A percentile compares a stretch with the other conserved stretches of the same genome.
Conservation (phyloP, 2,329 filamentous ascomycete species). For the Fusarium austroafricanum region DNA sequence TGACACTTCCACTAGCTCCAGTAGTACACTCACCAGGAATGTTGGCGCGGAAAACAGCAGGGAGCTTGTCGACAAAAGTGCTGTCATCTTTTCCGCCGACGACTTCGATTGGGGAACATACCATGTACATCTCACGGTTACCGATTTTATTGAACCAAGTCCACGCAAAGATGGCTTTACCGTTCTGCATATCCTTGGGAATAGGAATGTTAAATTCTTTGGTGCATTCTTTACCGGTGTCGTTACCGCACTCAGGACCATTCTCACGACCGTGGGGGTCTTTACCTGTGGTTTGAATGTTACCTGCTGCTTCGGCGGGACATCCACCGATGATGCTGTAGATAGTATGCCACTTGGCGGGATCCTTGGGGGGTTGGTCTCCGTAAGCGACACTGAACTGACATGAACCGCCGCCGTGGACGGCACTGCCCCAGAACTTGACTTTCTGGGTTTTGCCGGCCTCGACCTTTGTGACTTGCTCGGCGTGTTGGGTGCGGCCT, state of each 20-base stretch:
- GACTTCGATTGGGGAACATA: slow-evolving; percentile 78
- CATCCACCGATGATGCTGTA: slow-evolving; percentile 45
- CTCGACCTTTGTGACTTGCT: slow-evolving; percentile 40
- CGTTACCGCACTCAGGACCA: slow-evolving; percentile 39
- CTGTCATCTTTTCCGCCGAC: slow-evolving; percentile 50
- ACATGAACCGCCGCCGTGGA: slow-evolving; percentile 45
- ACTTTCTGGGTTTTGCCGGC: slow-evolving; percentile 40
- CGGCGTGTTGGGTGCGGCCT: slow-evolving; percentile 31
- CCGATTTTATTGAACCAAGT: slow-evolving; percentile 82
- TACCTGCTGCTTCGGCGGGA: slow-evolving; percentile 41
- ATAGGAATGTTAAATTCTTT: slow-evolving; percentile 44
- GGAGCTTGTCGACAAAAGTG: slow-evolving; percentile 34
- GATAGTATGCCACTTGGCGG: slow-evolving; percentile 39
- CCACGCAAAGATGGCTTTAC: slow-evolving; percentile 77
- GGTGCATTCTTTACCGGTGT: slow-evolving; percentile 39
- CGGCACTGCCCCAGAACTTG: slow-evolving; percentile 46
- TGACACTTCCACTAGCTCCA: slow-evolving; percentile 30
- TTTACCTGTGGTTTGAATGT: slow-evolving; percentile 5
- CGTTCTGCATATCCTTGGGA: slow-evolving; percentile 48
- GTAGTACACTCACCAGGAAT: slow-evolving; percentile 44
- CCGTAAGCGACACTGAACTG: slow-evolving; percentile 46
- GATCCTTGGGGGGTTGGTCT: slow-evolving; percentile 31
- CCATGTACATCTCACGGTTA: slow-evolving; percentile 89
- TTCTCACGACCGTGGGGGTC: slow-evolving; percentile 39
- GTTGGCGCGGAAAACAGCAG: slow-evolving; percentile 42